Evolutionary conservation across 148 eudicot species (phyloP).

Genomic region (Tetragonia tetragonoides): DNA sequence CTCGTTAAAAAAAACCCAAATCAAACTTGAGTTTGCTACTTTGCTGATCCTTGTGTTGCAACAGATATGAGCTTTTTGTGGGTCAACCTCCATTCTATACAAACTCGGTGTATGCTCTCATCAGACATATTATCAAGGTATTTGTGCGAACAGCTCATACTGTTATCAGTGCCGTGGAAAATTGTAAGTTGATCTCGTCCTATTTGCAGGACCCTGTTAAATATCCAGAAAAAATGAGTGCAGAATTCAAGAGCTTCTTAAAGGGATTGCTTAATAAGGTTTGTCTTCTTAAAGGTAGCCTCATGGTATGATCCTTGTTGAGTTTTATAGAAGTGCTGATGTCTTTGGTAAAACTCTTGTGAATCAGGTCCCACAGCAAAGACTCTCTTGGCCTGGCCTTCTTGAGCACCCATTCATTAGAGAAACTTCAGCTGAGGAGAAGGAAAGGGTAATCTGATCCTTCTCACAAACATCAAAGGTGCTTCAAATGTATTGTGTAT

Average conservation of each 20-base stretch:
- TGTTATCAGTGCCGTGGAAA: background rate
- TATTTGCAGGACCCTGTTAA: conserved; percentile 88
- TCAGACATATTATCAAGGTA: conserved; percentile 94
- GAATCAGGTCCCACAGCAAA: conserved; percentile 77
- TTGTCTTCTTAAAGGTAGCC: background rate
- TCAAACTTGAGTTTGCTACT: conserved; percentile 1
- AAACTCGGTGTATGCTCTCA: conserved; percentile 89
- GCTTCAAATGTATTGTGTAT: background rate
- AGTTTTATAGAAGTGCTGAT: conserved; percentile 7
- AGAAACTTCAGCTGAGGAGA: conserved; percentile 51
- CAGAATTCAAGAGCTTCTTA: conserved; percentile 76
- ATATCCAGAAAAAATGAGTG: conserved; percentile 94
- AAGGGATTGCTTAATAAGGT: conserved; percentile 97
- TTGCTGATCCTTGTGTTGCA: conserved; percentile 7
- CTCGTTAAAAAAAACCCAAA: background rate
- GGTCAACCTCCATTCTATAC: conserved; percentile 99
- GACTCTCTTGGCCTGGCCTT: conserved; percentile 92
- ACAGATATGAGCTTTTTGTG: conserved; percentile 95
- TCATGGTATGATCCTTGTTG: background rate
- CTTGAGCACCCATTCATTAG: conserved; percentile 89
- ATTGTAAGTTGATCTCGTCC: background rate
- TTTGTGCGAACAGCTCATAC: conserved; percentile 8
- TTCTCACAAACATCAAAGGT: background rate
- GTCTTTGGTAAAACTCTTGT: conserved; percentile 19
- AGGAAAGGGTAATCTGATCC: conserved; percentile 40